Conservation (phyloP, 345 rosid genomes). For the Gossypium stocksii region DNA sequence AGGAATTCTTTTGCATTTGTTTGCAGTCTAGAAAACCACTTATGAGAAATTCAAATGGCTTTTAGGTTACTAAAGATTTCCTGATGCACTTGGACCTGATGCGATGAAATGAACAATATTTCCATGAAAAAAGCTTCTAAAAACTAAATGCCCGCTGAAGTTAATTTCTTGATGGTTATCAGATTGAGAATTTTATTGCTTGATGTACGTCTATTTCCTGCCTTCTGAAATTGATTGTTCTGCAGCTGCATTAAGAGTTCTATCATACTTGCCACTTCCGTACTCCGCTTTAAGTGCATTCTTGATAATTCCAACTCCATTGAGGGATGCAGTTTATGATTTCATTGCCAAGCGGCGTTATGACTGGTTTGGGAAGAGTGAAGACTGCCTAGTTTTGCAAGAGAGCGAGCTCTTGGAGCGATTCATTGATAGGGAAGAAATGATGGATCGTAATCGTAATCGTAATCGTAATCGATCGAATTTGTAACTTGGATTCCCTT, state of each 20-base stretch:
- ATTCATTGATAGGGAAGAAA: constrained; percentile 75
- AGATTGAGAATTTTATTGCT: background rate
- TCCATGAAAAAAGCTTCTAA: background rate
- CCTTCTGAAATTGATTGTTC: background rate
- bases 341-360: constrained; percentile 66
- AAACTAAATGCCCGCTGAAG: background rate
- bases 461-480: constrained; percentile 6
- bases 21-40: background rate
- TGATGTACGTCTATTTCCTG: background rate
- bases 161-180: background rate
- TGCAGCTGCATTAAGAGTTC: constrained; percentile 80
- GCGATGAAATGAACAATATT: background rate
- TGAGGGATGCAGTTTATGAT: constrained; percentile 74
- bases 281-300: constrained; percentile 62
- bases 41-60: background rate
- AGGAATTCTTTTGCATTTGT: too few relatives aligned
- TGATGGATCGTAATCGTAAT: constrained; percentile 28
- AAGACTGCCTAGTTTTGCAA: constrained; percentile 61
- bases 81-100: too few relatives aligned
- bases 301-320: constrained; percentile 56
- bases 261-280: constrained; percentile 71
- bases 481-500: background rate
- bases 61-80: background rate
- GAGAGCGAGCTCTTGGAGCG: constrained; percentile 69
- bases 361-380: constrained; percentile 72